Percentiles rank a stretch among this genome's conserved stretches.
phyloP scores from a whole-genome alignment of 2,329 filamentous ascomycete species.

The Capronia epimyces region DNA sequence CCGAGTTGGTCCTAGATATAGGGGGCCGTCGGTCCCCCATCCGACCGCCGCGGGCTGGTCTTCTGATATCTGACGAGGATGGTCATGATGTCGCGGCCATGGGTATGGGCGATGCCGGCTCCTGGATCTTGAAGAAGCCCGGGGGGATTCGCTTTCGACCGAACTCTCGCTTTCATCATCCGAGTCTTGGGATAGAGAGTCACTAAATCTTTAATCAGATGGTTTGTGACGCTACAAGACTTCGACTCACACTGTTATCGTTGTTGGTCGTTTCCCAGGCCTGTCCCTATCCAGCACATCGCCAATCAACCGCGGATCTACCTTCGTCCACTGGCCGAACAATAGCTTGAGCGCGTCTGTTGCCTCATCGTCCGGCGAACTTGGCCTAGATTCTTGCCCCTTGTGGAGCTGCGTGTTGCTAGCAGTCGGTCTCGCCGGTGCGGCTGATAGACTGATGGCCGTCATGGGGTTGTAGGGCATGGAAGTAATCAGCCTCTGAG shows the following conservation, averaged over 20 bases:
- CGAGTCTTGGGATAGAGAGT: background rate
- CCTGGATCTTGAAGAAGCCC: background rate
- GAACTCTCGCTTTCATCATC: background rate
- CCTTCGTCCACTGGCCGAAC: background rate
- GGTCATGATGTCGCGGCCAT: background rate
- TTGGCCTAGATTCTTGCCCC: background rate
- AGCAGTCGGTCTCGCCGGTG: background rate
- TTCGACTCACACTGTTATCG: background rate
- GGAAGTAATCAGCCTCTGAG: background rate
- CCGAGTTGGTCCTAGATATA: too few species aligned
- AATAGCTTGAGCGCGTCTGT: background rate
- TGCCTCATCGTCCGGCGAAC: background rate
- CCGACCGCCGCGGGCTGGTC: too few species aligned
- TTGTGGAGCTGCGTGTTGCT: background rate
- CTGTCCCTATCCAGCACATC: background rate
- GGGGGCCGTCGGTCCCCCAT: too few species aligned
- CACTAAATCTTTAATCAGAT: background rate
- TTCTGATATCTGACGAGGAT: too few species aligned
- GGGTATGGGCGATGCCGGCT: background rate
- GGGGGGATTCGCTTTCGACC: background rate
- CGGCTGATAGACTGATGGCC: background rate
- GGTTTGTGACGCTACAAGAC: background rate
- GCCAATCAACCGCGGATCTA: background rate
- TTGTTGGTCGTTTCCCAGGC: background rate
- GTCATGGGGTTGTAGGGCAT: background rate